These are phyloP conservation scores for Sophora flavescens DNA, from an alignment of 306 rosid species.

Conservation along the genomic window DNA sequence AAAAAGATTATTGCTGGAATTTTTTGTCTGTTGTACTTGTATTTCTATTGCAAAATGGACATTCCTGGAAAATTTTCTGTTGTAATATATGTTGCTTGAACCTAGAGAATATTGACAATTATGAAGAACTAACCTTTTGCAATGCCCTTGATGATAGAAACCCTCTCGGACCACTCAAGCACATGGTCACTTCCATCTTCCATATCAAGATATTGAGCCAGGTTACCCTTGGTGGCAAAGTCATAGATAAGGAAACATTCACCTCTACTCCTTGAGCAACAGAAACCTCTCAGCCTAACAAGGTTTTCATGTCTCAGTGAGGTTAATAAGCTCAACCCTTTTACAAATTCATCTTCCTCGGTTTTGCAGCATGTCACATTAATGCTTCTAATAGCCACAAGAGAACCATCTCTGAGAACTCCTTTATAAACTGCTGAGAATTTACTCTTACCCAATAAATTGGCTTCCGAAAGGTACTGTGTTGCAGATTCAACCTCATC, in stretches of 20 bases:
- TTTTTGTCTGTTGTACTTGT: background rate
- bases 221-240: constrained; percentile 70
- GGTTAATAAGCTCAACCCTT: constrained; percentile 69
- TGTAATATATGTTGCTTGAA: constrained; percentile 7
- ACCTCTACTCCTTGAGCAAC: constrained; percentile 91
- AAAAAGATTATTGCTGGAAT: background rate
- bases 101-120: background rate
- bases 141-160: constrained; percentile 78
- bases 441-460: constrained; percentile 72
- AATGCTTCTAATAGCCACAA: constrained; percentile 79
- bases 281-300: constrained; percentile 83
- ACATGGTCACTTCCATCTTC: constrained; percentile 67
- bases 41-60: constrained; percentile 16
- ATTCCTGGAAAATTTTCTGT: constrained; percentile 10
- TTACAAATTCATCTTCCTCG: constrained; percentile 82
- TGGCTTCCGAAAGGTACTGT: constrained; percentile 78
- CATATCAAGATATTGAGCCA: constrained; percentile 73
- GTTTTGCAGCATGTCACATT: constrained; percentile 81
- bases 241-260: constrained; percentile 92
- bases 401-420: constrained; percentile 84
- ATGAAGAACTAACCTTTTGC: constrained; percentile 73
- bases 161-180: constrained; percentile 88
- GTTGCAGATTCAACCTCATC: constrained; percentile 97
- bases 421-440: constrained; percentile 90
- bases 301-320: constrained; percentile 85